Evolutionary conservation across 805 yeast genomes (phyloP), one percentile per base, ranked within the genome.

Genomic region (Spathaspora arborariae): DNA sequence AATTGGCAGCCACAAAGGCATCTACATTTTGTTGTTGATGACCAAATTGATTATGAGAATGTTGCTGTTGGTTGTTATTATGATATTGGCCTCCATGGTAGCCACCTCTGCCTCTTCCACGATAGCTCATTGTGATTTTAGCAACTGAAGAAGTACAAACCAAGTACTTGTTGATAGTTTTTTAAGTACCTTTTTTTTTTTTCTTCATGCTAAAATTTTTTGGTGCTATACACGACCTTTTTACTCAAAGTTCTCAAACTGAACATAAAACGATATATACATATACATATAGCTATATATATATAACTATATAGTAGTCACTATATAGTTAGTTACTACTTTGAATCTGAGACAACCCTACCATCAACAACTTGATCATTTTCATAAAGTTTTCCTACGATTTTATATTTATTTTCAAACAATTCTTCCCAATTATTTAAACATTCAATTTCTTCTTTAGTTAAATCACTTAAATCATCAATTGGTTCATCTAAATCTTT

Each of bases 341-440:
- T 20, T 22, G n/a, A n/a, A n/a, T 37, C 27, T 9, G 27, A 18
- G 24, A 20, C 21, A 13, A 37, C 36, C 4, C 34, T 26, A 20
- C 36, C 39, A 20, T 15, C 5, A 13, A 30, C 36, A 19, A 16
- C 35, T 10, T 33, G 20, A 15, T 41, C 54, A 27, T 52, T 51
- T 27, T 51, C 56, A n/a, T 51, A 49, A 21, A 90, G 72, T 26
- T 78, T 75, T 1, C 99, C 99, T 35, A 90, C 86, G 19, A 80
- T 72, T 1, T 86, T 82, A 60, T 94, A 94, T 71, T 94, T 94
- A 55, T 78, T 79, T 44, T 75, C 81, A 60, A 94, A 92, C 64
- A 85, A 89, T 35, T 76, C 80, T 51, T 80, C 88, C 99, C 99
- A 94, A 40, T 84, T 86, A 51, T 85, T 79, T 55, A 95, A 70